Base-by-base conservation (phyloP, 2,329 filamentous ascomycete genomes). In the Aspergillus brasiliensis region DNA sequence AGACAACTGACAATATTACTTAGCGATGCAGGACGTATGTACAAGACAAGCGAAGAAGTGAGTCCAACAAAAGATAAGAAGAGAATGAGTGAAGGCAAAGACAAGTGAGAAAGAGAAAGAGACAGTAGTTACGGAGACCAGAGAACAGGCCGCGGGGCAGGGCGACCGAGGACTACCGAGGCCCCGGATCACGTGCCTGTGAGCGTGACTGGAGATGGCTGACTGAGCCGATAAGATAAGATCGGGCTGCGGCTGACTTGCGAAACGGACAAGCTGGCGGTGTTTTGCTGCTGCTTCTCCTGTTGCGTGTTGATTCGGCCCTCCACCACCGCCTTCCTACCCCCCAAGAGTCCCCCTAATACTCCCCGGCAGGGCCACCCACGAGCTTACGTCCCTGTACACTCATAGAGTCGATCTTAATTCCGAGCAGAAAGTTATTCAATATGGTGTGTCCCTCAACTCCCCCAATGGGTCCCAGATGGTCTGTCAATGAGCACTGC, bases 161-260 rank as follows among this genome's bases (percentile, higher is more conserved):
- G 42, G 21, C 21, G 54, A 60, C 49, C 47, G 53, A 56, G 59
- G 40, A 59, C 52, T 56, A 57, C 66, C 65, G 65, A 68, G 66
- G 64, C 59, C 61, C 31, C 55, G 19, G 44, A 49, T 69, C 67
- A 68, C 67, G 66, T 69, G 67, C 48, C 21, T 15, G 28, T 49
- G n/a, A 15, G 10, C 51, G 56, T 61, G 60, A 62, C 56, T 40
- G 34, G 62, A 51, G 55, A 46, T 21, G 6, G 53, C 25, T 65
- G 60, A 64, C 57, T 64, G 56, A 64, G 47, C 56, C 58, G 69
- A 71, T 71, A 71, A 71, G 69, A 71, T 71, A 71, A 71, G 68
- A 68, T 67, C 58, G 56, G 48, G 53, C 23, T 62, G 61, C 55
- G 60, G 55, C 54, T 61, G 55, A 61, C 47, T 34, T 51, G 60